Percentiles rank a stretch among this genome's conserved stretches.
These are phyloP conservation scores for Nakazawaea wickerhamii DNA, from an alignment of 805 yeast genomes.

Conservation along the genomic window DNA sequence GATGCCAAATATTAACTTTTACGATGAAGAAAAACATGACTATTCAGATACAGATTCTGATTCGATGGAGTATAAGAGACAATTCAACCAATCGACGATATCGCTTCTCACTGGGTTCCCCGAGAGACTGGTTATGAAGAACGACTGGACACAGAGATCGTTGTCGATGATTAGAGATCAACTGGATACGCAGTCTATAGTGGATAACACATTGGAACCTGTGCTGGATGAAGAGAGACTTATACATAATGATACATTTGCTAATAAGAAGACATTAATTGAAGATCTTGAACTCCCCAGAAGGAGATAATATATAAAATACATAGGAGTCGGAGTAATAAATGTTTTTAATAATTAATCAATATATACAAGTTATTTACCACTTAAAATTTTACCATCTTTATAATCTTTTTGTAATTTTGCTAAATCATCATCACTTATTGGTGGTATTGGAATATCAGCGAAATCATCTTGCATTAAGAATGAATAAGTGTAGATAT, in stretches of 20 bases:
- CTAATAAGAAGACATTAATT: background rate
- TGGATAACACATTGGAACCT: background rate
- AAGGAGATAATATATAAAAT: background rate
- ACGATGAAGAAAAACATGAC: slow-evolving; percentile 2
- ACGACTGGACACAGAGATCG: no score
- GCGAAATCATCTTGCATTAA: slow-evolving; percentile 75
- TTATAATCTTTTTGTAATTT: slow-evolving; percentile 71
- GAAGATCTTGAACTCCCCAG: slow-evolving; percentile 7
- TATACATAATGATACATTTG: background rate
- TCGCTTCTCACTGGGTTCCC: background rate
- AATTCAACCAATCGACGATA: background rate
- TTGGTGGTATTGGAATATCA: slow-evolving; percentile 93
- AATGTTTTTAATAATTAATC: no score
- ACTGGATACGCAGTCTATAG: background rate
- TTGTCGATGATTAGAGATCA: background rate
- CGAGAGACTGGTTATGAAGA: background rate
- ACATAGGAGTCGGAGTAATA: no score
- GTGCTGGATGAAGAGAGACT: background rate
- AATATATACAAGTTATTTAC: no score
- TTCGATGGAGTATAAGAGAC: background rate
- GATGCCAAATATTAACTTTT: background rate
- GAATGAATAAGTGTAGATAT: slow-evolving; percentile 57
- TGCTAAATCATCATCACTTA: slow-evolving; percentile 70
- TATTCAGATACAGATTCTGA: background rate
- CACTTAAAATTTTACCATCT: slow-evolving; percentile 26